Conservation (phyloP, 78 protist genomes). For the Polysphondylium violaceum region DNA sequence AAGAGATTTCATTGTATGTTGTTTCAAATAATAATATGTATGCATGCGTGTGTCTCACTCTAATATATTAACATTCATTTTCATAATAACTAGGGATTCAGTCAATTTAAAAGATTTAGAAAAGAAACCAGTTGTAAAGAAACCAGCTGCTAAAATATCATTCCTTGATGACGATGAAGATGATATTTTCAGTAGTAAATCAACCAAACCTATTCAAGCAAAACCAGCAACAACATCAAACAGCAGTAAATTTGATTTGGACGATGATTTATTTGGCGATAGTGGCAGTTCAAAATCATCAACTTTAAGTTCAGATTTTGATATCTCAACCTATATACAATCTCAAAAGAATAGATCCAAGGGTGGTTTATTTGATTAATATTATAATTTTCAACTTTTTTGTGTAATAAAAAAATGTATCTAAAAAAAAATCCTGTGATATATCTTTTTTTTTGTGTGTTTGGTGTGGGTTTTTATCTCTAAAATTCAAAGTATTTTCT, state of each 20-base stretch:
- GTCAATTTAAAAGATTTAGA: slow-evolving; percentile 28
- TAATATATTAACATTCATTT: background rate
- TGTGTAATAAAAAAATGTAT: too few relatives aligned
- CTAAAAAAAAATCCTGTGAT: too few relatives aligned
- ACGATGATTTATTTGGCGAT: slow-evolving; percentile 41
- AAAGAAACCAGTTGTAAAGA: slow-evolving; percentile 33
- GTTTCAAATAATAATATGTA: background rate
- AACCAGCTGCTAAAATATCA: background rate
- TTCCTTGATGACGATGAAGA: slow-evolving; percentile 18
- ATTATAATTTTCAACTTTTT: too few relatives aligned
- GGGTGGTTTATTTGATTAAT: slow-evolving; percentile 43
- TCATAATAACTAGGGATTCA: slow-evolving; percentile 6
- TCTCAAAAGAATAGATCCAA: slow-evolving; percentile 36
- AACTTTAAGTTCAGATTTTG: slow-evolving; percentile 37
- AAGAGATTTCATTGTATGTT: slow-evolving; percentile 49
- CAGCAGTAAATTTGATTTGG: background rate
- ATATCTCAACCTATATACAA: slow-evolving; percentile 28
- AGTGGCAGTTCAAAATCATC: background rate
- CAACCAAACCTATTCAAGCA: background rate
- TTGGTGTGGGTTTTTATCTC: too few relatives aligned
- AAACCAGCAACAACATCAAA: slow-evolving; percentile 1
- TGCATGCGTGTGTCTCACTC: background rate
- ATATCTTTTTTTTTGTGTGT: too few relatives aligned
- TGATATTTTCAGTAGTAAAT: background rate
- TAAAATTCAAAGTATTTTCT: too few relatives aligned